A percentile compares a stretch with the other conserved stretches of the same genome.
phyloP scores from a whole-genome alignment of 768 basidiomycete genomes.

The Chalciporus piperatus region DNA sequence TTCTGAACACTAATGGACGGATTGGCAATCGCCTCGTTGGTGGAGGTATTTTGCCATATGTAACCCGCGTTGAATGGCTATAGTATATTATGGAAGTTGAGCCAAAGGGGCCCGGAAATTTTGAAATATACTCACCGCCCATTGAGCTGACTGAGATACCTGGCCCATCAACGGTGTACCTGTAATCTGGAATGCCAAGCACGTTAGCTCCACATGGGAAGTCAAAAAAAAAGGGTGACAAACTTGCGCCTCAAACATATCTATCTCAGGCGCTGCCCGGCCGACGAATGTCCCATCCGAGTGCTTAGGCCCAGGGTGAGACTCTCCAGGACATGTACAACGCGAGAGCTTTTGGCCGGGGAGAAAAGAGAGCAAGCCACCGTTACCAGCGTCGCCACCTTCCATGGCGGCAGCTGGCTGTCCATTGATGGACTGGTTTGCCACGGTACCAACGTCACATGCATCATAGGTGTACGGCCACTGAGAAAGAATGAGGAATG shows the following conservation, averaged over 20 bases:
- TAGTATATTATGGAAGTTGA: background rate
- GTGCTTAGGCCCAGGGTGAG: conserved; percentile 80
- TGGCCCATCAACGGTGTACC: conserved; percentile 44
- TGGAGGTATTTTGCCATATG: conserved; percentile 58
- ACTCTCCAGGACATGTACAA: conserved; percentile 81
- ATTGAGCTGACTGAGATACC: conserved; percentile 85
- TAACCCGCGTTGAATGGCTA: conserved; percentile 79
- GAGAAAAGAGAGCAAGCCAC: conserved; percentile 61
- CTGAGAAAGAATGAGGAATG: conserved; percentile 20
- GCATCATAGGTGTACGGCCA: conserved; percentile 71
- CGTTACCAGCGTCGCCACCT: conserved; percentile 50
- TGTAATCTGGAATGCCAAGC: conserved; percentile 42
- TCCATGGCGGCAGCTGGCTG: conserved; percentile 59
- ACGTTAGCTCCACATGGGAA: conserved; percentile 10
- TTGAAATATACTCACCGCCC: conserved; percentile 53
- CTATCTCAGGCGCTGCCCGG: conserved; percentile 85
- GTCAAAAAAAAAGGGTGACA: conserved; percentile 15
- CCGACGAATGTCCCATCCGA: conserved; percentile 77
- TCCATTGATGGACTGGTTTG: conserved; percentile 77
- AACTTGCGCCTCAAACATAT: conserved; percentile 80
- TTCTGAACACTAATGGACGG: conserved; percentile 55
- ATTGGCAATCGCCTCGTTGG: conserved; percentile 58
- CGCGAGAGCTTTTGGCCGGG: conserved; percentile 81
- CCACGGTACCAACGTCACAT: conserved; percentile 81
- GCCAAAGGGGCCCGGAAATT: background rate